Evolutionary conservation across 1,284 basidiomycete genomes (phyloP), one percentile per base, ranked within the genome.

Genomic region (Microbotryum intermedium): DNA sequence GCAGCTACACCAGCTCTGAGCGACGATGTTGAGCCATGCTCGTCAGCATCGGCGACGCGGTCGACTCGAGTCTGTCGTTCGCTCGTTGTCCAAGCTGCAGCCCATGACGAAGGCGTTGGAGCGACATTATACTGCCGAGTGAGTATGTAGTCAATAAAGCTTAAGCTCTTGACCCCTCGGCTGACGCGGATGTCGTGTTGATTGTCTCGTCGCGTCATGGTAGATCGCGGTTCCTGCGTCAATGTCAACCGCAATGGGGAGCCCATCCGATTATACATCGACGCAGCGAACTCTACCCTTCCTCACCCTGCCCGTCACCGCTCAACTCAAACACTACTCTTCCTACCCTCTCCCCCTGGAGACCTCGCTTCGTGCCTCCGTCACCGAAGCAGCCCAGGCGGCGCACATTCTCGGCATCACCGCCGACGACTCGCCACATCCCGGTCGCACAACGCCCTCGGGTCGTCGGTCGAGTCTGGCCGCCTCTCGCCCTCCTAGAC

Each of bases 191-290:
- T 20, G n/a, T n/a, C n/a, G n/a, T n/a, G n/a, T n/a, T n/a, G 29
- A 30, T 30, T 10, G 5, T 30, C 5, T 30, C 29, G 34, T 16
- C 34, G 34, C 34, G 34, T 39, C 16, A 16, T 39, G 34, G 18
- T 51, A 63, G 61, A 49, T 63, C 20, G 30, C 49, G 7, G 28
- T 60, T 42, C 55, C 61, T 26, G 43, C 50, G 26, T 46, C 54
- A 29, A 26, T 44, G 7, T 7, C 16, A 5, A 4, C 49, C 13
- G 13, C 57, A 0, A 39, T 16, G 34, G 34, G 34, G 34, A 39
- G 34, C 13, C 34, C 34, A 39, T 39, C 34, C 34, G 34, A 39
- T 16, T 39, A 39, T 16, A 11, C 34, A 6, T 39, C 34, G 34
- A 39, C 34, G 34, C 34, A 39, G 34, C 43, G 21, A 1, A 4